Evolutionary conservation across 2,329 filamentous ascomycete species (phyloP).

Genomic region (Stachybotrys echinatus): DNA sequence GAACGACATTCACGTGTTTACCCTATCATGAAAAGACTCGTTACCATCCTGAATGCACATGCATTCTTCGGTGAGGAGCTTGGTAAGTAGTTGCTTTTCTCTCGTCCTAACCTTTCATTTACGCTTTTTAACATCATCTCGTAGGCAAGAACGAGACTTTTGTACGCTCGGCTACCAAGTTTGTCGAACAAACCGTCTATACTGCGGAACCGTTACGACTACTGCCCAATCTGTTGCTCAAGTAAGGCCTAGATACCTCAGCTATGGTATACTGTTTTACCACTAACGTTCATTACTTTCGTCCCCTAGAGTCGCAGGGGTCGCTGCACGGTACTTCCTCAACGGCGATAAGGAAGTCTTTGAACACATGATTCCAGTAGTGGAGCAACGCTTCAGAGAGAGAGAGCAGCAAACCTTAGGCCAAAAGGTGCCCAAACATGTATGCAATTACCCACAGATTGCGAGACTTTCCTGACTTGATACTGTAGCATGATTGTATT

Average conservation of each 20-base stretch:
- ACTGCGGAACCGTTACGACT: no score
- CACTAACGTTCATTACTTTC: no score
- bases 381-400: background rate
- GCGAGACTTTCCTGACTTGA: background rate
- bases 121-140: background rate
- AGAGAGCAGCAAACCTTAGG: background rate
- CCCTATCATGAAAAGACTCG: background rate
- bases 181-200: no score
- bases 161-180: no score
- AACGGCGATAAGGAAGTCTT: no score
- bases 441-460: background rate
- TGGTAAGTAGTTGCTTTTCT: background rate
- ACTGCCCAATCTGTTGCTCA: no score
- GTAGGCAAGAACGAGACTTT: background rate
- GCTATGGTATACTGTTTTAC: no score
- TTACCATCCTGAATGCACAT: background rate
- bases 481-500: constrained; percentile 2
- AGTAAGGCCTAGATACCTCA: no score
- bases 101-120: background rate
- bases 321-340: no score
- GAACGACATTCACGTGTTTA: background rate
- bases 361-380: no score
- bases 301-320: no score
- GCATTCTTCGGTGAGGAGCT: constrained; percentile 2
- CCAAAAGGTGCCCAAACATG: background rate